Conservation (phyloP, 352 stramenopile species). For the Peronospora farinosa region DNA sequence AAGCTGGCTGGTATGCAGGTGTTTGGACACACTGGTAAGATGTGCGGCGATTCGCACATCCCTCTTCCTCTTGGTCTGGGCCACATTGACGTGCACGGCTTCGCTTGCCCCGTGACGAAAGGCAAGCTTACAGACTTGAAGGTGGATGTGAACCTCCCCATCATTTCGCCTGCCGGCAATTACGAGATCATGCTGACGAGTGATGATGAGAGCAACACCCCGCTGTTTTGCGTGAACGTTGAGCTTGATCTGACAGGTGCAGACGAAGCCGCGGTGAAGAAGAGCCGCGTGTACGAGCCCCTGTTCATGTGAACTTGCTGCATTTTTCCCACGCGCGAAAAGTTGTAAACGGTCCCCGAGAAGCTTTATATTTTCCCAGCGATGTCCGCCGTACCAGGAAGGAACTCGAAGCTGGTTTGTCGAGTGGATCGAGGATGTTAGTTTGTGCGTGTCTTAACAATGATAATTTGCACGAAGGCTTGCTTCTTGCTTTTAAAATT, state of each 20-base stretch:
- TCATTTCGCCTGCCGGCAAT: constrained; percentile 71
- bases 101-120: constrained; percentile 60
- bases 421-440: no score
- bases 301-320: constrained; percentile 52
- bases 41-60: constrained; percentile 75
- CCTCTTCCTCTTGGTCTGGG: constrained; percentile 74
- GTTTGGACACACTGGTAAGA: constrained; percentile 62
- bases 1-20: constrained; percentile 66
- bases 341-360: constrained; percentile 13
- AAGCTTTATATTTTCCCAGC: constrained; percentile 15
- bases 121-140: constrained; percentile 64
- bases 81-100: constrained; percentile 81
- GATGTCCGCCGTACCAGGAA: no score
- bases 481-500: no score
- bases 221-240: constrained; percentile 77
- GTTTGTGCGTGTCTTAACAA: no score
- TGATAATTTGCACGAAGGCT: no score
- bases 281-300: constrained; percentile 64
- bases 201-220: constrained; percentile 34
- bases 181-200: constrained; percentile 77
- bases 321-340: constrained; percentile 4
- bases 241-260: constrained; percentile 47
- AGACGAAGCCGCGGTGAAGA: constrained; percentile 40
- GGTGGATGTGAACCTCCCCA: constrained; percentile 76
- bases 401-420: no score